A percentile compares a stretch with the other conserved stretches of the same genome.
These are phyloP conservation scores for Epichloe festucae DNA, from an alignment of 2,329 filamentous ascomycete species.

Conservation along the genomic window DNA sequence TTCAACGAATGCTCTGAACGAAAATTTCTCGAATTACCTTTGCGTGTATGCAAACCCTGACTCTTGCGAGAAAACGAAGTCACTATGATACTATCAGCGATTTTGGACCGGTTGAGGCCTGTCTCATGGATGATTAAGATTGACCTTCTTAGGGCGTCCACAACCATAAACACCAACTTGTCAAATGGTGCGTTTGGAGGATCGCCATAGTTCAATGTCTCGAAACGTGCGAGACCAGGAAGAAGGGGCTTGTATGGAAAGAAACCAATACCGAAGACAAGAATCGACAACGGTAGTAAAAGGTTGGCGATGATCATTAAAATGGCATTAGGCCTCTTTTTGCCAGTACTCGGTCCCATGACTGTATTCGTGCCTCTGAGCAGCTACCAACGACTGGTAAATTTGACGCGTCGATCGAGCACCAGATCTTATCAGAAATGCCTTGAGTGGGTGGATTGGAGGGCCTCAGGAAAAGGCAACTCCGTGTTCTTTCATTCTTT, in stretches of 20 bases:
- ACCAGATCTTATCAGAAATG: background rate
- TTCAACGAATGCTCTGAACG: background rate
- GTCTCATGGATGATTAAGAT: background rate
- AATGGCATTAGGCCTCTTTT: conserved; percentile 19
- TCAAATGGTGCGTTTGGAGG: conserved; percentile 64
- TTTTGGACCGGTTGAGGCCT: background rate
- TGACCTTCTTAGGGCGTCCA: conserved; percentile 85
- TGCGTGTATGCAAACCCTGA: conserved; percentile 86
- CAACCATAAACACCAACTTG: conserved; percentile 90
- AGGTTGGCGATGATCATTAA: conserved; percentile 58
- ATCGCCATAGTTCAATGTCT: conserved; percentile 38
- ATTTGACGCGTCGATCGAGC: background rate
- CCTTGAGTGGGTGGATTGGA: background rate
- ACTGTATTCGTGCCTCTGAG: conserved; percentile 8
- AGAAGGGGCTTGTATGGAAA: conserved; percentile 96
- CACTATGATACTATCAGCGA: conserved; percentile 37
- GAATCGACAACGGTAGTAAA: conserved; percentile 60
- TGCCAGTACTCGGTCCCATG: conserved; percentile 14
- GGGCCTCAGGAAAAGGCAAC: background rate
- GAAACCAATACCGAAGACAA: conserved; percentile 78
- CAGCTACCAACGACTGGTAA: background rate
- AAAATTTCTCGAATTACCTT: conserved; percentile 39
- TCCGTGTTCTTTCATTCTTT: background rate
- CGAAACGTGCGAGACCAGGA: conserved; percentile 65
- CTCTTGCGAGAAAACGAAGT: conserved; percentile 74